Base-by-base conservation (phyloP, 2,329 filamentous ascomycete species). In the Alternaria consortialis region DNA sequence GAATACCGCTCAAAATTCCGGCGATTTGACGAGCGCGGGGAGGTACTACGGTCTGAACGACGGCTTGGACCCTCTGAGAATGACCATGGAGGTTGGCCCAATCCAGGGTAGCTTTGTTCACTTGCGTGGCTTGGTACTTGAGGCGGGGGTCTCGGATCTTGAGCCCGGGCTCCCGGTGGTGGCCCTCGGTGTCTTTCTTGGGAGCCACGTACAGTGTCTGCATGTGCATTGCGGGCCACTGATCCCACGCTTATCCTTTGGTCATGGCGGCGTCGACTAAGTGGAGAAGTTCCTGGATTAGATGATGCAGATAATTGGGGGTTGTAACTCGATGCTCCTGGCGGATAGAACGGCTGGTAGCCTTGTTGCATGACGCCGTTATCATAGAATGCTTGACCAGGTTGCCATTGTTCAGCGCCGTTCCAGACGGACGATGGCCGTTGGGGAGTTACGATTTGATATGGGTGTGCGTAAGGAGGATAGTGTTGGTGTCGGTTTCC, bases 1-100 rank as follows among this genome's bases (percentile, higher is more conserved):
- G 71, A 68, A 40, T 75, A 78, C 20, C 68, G 64, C 29, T 76
- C 73, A 43, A 67, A 77, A 62, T 60, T 74, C n/a, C 75, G 72
- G 40, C 75, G 73, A 46, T 69, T 66, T n/a, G 74, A 72, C 17
- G 68, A 72, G 36, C 72, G 69, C 5, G 72, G 74, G 50, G 73
- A 75, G 7, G 64, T 59, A 47, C 68, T 74, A 15, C 67, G 68
- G 34, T 74, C 69, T 53, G 71, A 66, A 29, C 68, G 70, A 23
- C 68, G 71, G 40, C 53, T 53, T 34, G 70, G 69, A 6, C 60
- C 37, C 29, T 58, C 32, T 31, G 60, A 40, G 23, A 62, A 63
- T 23, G 63, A 46, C 15, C 57, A 52, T 13, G 62, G 37, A 48
- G 67, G 70, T 34, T 63, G 64, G 37, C 69, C 69, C 32, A 66